phyloP scores from a whole-genome alignment of 2,329 filamentous ascomycete genomes.

The Monosporascus sp. region DNA sequence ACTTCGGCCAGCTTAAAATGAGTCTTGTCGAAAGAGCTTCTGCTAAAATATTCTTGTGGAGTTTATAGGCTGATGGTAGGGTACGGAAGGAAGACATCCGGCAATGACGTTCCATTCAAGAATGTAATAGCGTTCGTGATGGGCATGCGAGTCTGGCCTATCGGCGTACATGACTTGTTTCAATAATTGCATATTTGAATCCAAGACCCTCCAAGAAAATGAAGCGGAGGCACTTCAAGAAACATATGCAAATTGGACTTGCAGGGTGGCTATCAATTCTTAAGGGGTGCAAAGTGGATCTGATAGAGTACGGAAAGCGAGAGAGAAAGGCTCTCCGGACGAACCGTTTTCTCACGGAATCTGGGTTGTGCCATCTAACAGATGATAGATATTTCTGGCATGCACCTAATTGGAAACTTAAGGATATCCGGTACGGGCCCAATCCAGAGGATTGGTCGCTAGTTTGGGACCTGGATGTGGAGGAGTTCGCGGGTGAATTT shows the following conservation, averaged over 20 bases:
- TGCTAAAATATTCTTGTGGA: not conserved
- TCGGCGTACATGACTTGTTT: not conserved
- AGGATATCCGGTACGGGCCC: not conserved
- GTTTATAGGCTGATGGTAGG: not conserved
- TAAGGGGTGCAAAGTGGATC: not conserved
- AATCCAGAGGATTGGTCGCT: not conserved
- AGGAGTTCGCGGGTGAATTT: not conserved
- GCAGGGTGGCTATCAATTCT: not conserved
- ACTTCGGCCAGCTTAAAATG: no score
- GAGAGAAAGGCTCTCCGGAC: not conserved
- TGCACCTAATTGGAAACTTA: not conserved
- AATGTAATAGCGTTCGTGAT: not conserved
- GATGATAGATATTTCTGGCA: accelerated
- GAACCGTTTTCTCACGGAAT: not conserved
- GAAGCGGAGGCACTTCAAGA: not conserved
- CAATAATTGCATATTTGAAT: not conserved
- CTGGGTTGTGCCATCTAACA: not conserved
- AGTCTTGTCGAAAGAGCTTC: no score
- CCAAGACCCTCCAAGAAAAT: accelerated
- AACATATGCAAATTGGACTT: not conserved
- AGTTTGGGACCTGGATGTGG: not conserved
- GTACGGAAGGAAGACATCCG: not conserved
- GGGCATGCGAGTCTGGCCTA: not conserved
- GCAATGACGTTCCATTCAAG: not conserved
- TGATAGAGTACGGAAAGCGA: not conserved